A percentile compares a stretch with the other conserved stretches of the same genome.
Evolutionary conservation across 805 yeast species (phyloP).

Genomic region (Metschnikowia noctiluminum): DNA sequence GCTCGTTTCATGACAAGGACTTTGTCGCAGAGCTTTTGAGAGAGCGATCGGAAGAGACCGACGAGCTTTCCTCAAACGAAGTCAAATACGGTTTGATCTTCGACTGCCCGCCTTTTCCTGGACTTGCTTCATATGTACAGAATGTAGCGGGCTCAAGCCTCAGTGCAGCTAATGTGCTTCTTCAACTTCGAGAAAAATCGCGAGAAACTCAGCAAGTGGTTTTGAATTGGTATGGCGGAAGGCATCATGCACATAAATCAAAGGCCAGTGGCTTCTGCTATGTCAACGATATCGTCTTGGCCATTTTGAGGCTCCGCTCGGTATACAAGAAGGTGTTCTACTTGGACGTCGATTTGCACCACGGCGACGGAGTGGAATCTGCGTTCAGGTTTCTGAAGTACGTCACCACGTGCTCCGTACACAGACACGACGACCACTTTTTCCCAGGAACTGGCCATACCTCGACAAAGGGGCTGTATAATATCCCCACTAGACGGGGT

Average conservation of each 20-base stretch:
- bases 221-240: conserved; percentile 77
- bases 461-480: conserved; percentile 38
- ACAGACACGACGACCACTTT: conserved; percentile 62
- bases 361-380: conserved; percentile 75
- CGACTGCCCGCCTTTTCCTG: conserved; percentile 65
- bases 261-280: conserved; percentile 72
- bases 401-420: conserved; percentile 62
- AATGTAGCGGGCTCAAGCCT: conserved; percentile 57
- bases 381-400: conserved; percentile 56
- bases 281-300: conserved; percentile 62
- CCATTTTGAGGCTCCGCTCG: conserved; percentile 49
- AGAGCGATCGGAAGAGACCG: not conserved
- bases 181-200: conserved; percentile 21
- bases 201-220: conserved; percentile 22
- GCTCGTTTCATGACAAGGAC: conserved; percentile 46
- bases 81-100: conserved; percentile 46
- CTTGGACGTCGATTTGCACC: conserved; percentile 72
- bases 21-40: conserved; percentile 42
- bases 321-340: conserved; percentile 49
- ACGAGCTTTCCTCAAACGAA: not conserved
- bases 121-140: conserved; percentile 46
- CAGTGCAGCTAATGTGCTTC: conserved; percentile 38
- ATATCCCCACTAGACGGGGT: conserved; percentile 59
- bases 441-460: conserved; percentile 67
- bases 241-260: conserved; percentile 61